These are phyloP conservation scores for Debaryomycetaceae sp. DNA, from an alignment of 1,139 yeast genomes.

Conservation along the genomic window DNA sequence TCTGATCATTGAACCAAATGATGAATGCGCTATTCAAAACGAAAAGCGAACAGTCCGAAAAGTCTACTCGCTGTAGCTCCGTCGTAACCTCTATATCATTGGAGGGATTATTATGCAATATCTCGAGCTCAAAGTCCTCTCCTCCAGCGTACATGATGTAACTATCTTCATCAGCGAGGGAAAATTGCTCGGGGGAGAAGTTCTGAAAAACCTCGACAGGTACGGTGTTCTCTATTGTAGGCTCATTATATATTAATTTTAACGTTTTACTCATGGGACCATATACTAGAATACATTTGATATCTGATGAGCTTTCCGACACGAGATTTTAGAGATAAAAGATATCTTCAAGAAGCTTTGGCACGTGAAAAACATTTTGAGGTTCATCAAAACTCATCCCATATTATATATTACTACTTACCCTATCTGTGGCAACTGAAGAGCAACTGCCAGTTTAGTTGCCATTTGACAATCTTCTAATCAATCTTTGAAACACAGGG, in stretches of 20 bases:
- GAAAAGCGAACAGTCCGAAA: constrained; percentile 22
- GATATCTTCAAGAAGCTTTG: no score
- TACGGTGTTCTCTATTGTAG: constrained; percentile 43
- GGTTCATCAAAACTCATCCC: no score
- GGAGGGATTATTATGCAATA: constrained; percentile 16
- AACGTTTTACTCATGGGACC: constrained; percentile 12
- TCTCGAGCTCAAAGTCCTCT: constrained; percentile 10
- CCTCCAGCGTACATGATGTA: constrained; percentile 43
- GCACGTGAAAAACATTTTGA: no score
- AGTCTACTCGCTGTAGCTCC: constrained; percentile 9
- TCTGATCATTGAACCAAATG: constrained; percentile 30
- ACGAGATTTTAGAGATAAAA: neutral
- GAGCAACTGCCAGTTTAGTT: neutral
- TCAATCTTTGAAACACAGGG: constrained; percentile 42
- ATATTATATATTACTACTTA: no score
- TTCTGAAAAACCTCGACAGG: constrained; percentile 30
- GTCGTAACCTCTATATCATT: constrained; percentile 10
- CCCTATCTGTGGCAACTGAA: no score
- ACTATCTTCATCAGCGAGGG: constrained; percentile 39
- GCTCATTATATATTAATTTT: constrained; percentile 29
- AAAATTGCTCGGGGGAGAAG: constrained; percentile 39
- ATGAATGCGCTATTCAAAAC: constrained; percentile 38
- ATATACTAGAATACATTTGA: neutral
- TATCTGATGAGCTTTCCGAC: neutral
- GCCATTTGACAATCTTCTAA: constrained; percentile 32